Evolutionary conservation across 73 alveolate species (phyloP).

Genomic region (Symbiodinium natans): DNA sequence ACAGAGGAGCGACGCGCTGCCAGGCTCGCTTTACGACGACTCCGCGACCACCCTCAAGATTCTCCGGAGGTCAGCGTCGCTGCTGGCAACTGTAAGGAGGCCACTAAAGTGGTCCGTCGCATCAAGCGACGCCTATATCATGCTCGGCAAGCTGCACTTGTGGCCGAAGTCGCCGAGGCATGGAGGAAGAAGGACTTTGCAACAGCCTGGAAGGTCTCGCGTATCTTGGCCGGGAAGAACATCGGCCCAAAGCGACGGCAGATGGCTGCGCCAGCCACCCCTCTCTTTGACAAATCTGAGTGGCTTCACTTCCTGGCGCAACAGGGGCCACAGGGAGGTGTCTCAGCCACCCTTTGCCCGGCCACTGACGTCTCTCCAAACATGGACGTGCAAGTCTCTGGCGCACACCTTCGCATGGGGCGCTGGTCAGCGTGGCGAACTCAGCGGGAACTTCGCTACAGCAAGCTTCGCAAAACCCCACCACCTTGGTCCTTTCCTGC

Average conservation of each 20-base stretch:
- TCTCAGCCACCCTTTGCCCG: background rate
- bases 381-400: too few species aligned
- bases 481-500: constrained; percentile 38
- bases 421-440: background rate
- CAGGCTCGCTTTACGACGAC: too few species aligned
- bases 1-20: too few species aligned
- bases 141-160: background rate
- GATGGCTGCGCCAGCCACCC: constrained; percentile 24
- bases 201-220: constrained; percentile 24
- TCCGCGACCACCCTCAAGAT: too few species aligned
- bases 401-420: background rate
- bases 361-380: too few species aligned
- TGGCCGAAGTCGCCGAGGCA: constrained; percentile 25
- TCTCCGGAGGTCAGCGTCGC: too few species aligned
- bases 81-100: background rate
- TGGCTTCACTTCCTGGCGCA: background rate
- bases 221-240: background rate
- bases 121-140: background rate
- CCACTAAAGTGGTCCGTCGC: constrained; percentile 31
- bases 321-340: constrained; percentile 18
- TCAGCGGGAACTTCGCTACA: background rate
- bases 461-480: background rate
- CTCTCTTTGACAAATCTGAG: background rate
- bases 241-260: constrained; percentile 8
- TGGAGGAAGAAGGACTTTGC: constrained; percentile 26